Evolutionary conservation across 305 asterid genomes (phyloP), one percentile per base, ranked within the genome.

Genomic region (Petunia hybrid): DNA sequence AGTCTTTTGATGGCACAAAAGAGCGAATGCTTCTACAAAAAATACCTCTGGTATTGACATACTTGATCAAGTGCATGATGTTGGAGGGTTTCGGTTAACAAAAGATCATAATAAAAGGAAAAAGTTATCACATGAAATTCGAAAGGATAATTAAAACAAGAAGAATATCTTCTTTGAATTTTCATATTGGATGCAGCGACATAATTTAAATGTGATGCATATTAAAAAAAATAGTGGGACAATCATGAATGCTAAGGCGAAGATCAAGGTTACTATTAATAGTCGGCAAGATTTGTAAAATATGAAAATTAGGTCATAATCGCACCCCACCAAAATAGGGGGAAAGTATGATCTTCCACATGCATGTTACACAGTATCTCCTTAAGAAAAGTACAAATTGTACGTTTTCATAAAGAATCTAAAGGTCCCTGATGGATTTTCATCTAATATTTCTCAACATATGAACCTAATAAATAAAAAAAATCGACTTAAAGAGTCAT

Each of bases 121-220:
- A 10, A 77, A 66, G 6, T 36, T 68, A 35, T 55, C 16, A 80
- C 16, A 14, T 31, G 40, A 14, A n/a, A 22, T 56, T 7, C 3
- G 43, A 31, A n/a, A 43, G 35, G 70, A 64, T 35, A 64, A 60
- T 42, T 80, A 61, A 63, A 36, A 14, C 14, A 46, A 56, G 78
- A 80, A 9, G 57, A 65, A 42, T 2, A 53, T 22, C 1, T 80
- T 12, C n/a, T 22, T 22, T 22, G 31, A 22, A 22, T 22, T 22
- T 22, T 22, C 31, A 22, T 22, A 22, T 22, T 22, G 31, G 31
- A 22, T 22, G 31, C 31, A 22, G 31, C 31, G 31, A 9, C 71
- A 80, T 13, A 80, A 80, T 57, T 63, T 80, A 38, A 70, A 80
- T 42, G 53, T 57, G 41, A 80, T 80, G 62, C 83, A 80, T 8